These are phyloP conservation scores for Musa beccarii DNA, from an alignment of 176 grass and related monocot genomes.

Conservation along the genomic window DNA sequence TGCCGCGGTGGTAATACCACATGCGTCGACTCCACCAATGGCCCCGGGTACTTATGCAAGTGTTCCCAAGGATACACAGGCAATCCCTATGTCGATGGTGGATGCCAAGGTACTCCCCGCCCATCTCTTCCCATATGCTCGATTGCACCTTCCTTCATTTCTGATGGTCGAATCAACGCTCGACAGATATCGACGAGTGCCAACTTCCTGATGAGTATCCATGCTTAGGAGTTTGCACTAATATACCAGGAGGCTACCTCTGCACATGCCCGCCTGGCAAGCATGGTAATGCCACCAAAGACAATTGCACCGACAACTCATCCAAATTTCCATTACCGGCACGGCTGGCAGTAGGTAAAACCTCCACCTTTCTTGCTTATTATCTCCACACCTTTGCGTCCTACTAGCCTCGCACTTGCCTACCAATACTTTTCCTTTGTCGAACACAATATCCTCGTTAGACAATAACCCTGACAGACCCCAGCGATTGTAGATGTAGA, in stretches of 20 bases:
- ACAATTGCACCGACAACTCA: not conserved
- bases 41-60: constrained; percentile 27
- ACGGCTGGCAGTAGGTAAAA: not conserved
- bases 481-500: too few relatives aligned
- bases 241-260: constrained; percentile 13
- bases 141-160: not conserved
- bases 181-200: constrained; percentile 13
- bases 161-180: too few relatives aligned
- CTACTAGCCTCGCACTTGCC: too few relatives aligned
- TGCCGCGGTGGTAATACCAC: constrained; percentile 31
- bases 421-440: too few relatives aligned
- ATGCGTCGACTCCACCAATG: constrained; percentile 18
- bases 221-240: not conserved
- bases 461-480: too few relatives aligned
- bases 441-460: too few relatives aligned
- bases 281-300: constrained; percentile 4
- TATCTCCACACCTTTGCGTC: too few relatives aligned
- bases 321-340: not conserved
- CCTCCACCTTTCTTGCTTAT: too few relatives aligned
- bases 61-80: constrained; percentile 29
- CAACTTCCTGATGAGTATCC: not conserved
- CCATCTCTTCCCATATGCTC: too few relatives aligned
- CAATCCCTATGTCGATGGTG: not conserved
- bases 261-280: constrained; percentile 31
- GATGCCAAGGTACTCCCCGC: not conserved